These are phyloP conservation scores for Leucosporidium creatinivorum DNA, from an alignment of 768 basidiomycete species.

Conservation along the genomic window DNA sequence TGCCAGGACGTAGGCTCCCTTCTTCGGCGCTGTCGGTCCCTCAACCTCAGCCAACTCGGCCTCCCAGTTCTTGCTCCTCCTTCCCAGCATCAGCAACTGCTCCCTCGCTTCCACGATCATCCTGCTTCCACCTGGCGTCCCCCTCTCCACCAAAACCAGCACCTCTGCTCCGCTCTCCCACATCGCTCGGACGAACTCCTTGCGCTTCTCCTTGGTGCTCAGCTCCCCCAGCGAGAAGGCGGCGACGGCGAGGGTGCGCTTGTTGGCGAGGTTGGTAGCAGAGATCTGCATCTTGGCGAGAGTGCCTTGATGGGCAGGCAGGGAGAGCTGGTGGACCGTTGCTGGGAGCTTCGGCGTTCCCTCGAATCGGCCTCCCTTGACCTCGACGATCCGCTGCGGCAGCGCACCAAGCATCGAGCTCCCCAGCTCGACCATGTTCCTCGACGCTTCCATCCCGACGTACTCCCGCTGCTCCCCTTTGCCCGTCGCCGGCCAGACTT, in stretches of 20 bases:
- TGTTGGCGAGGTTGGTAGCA: conserved; percentile 3
- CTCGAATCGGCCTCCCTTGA: neutral
- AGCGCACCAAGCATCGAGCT: conserved; percentile 31
- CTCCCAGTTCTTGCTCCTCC: conserved; percentile 5
- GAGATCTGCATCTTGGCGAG: conserved; percentile 49
- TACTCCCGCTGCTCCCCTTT: conserved; percentile 44
- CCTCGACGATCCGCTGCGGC: conserved; percentile 21
- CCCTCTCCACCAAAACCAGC: conserved; percentile 82
- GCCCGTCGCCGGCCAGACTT: conserved; percentile 26
- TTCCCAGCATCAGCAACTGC: conserved; percentile 49
- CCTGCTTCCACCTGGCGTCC: conserved; percentile 65
- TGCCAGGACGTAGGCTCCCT: conserved; percentile 75
- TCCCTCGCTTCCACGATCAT: conserved; percentile 70
- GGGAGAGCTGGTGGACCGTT: conserved; percentile 17
- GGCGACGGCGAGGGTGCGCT: conserved; percentile 60
- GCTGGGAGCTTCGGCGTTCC: conserved; percentile 13
- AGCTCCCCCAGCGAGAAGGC: conserved; percentile 79
- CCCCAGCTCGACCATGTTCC: conserved; percentile 34
- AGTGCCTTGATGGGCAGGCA: conserved; percentile 45
- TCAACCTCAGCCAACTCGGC: conserved; percentile 20
- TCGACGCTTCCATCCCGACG: conserved; percentile 58
- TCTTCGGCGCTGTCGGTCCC: conserved; percentile 16
- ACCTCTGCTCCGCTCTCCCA: conserved; percentile 85
- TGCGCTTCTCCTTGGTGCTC: conserved; percentile 55
- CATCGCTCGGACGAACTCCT: conserved; percentile 67